A percentile compares a stretch with the other conserved stretches of the same genome.
Evolutionary conservation across 179 eudicot genomes (phyloP).

Genomic region (Patellifolia procumbens): DNA sequence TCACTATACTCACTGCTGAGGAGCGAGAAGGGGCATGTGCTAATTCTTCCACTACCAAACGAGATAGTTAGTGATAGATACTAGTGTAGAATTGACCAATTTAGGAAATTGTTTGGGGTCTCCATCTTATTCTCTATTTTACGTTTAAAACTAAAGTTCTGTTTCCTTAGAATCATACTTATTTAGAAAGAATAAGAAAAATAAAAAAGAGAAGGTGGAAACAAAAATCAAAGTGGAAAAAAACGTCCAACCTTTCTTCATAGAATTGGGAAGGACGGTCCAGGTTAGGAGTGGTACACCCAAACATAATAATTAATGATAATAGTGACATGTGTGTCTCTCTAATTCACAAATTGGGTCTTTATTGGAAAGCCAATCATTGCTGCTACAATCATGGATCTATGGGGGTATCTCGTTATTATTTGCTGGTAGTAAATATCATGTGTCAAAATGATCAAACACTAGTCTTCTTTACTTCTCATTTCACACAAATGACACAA

Average conservation of each 20-base stretch:
- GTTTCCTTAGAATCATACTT: too few relatives aligned
- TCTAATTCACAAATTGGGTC: slow-evolving; percentile 30
- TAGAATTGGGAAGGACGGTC: slow-evolving; percentile 15
- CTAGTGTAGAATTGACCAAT: too few relatives aligned
- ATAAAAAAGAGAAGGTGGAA: too few relatives aligned
- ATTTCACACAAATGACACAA: too few relatives aligned
- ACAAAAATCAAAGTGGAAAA: background rate
- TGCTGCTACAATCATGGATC: slow-evolving; percentile 36
- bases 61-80: background rate
- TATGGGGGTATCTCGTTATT: background rate
- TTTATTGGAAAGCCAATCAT: slow-evolving; percentile 38
- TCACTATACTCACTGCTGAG: background rate
- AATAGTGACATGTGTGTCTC: slow-evolving; percentile 25
- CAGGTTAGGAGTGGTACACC: slow-evolving; percentile 25
- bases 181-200: too few relatives aligned
- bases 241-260: background rate
- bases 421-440: background rate
- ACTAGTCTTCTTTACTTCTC: background rate
- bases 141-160: too few relatives aligned
- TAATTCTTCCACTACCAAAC: background rate
- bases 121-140: too few relatives aligned
- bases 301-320: slow-evolving; percentile 29
- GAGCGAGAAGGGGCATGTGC: background rate
- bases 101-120: too few relatives aligned
- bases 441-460: slow-evolving; percentile 4